Evolutionary conservation across 2,329 filamentous ascomycete genomes (phyloP).

Genomic region (Curvularia sp.): DNA sequence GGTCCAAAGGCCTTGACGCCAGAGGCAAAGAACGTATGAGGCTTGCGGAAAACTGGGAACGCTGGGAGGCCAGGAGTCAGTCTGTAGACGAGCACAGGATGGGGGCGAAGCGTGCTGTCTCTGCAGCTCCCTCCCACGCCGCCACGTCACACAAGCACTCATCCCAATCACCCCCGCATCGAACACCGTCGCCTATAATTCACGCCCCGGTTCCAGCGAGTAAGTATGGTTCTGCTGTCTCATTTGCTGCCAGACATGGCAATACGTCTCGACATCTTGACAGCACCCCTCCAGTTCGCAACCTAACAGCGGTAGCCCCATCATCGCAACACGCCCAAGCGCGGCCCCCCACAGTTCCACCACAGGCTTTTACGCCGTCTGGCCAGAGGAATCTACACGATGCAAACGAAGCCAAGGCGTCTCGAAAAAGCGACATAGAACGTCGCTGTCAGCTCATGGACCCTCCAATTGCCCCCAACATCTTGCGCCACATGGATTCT

Average conservation of each 20-base stretch:
- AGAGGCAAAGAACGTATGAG: slow-evolving; percentile 67
- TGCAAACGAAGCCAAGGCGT: slow-evolving; percentile 68
- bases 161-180: slow-evolving; percentile 37
- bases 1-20: slow-evolving; percentile 75
- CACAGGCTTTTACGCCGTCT: slow-evolving; percentile 43
- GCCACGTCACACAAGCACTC: slow-evolving; percentile 27
- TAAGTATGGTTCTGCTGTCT: slow-evolving; percentile 40
- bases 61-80: slow-evolving; percentile 65
- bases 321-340: slow-evolving; percentile 37
- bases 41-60: slow-evolving; percentile 75
- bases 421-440: slow-evolving; percentile 73
- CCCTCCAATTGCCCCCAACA: slow-evolving; percentile 67
- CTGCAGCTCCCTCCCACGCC: slow-evolving; percentile 27
- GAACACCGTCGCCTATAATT: slow-evolving; percentile 39
- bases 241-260: slow-evolving; percentile 22
- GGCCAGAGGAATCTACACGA: slow-evolving; percentile 65
- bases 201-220: slow-evolving; percentile 45
- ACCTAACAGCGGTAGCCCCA: slow-evolving; percentile 43
- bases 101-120: slow-evolving; percentile 21
- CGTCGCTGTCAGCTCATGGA: slow-evolving; percentile 69
- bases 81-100: slow-evolving; percentile 28
- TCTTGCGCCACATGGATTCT: slow-evolving; percentile 73
- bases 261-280: slow-evolving; percentile 26
- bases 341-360: slow-evolving; percentile 45
- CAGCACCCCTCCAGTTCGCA: slow-evolving; percentile 31